phyloP scores from a whole-genome alignment of 164 flowering plant species.

The Cinnamomum chago region DNA sequence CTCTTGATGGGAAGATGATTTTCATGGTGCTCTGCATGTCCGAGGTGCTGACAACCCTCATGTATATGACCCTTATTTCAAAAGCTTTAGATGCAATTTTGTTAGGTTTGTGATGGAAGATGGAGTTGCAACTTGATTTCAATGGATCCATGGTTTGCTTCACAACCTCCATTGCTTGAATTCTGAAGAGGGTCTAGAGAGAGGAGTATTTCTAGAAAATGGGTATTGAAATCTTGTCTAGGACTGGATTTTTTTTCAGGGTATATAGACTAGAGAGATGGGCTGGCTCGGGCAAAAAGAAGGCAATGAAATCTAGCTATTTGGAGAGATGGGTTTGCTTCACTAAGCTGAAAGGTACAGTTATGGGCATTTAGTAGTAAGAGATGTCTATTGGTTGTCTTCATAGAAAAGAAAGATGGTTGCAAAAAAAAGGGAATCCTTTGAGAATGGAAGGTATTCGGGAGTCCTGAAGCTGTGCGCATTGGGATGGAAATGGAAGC shows the following conservation, averaged over 20 bases:
- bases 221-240: neutral
- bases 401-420: neutral
- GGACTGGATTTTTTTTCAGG: neutral
- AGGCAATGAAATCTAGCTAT: neutral
- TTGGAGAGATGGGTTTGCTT: neutral
- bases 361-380: no score
- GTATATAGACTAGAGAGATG: neutral
- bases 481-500: neutral
- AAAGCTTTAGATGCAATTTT: slow-evolving; percentile 7
- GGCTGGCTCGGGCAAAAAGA: neutral
- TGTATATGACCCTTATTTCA: slow-evolving; percentile 25
- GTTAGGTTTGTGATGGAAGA: slow-evolving; percentile 12
- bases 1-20: slow-evolving; percentile 25
- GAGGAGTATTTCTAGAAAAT: neutral
- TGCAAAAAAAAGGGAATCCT: no score
- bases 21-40: slow-evolving; percentile 21
- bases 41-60: slow-evolving; percentile 18
- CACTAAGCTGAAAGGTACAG: neutral
- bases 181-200: neutral
- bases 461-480: no score
- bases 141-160: slow-evolving; percentile 14
- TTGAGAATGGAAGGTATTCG: no score
- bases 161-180: slow-evolving; percentile 18
- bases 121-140: slow-evolving; percentile 1
- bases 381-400: neutral